A percentile compares a stretch with the other conserved stretches of the same genome.
Conservation (phyloP, 2,329 filamentous ascomycete genomes). For the Claviceps spartinae region DNA sequence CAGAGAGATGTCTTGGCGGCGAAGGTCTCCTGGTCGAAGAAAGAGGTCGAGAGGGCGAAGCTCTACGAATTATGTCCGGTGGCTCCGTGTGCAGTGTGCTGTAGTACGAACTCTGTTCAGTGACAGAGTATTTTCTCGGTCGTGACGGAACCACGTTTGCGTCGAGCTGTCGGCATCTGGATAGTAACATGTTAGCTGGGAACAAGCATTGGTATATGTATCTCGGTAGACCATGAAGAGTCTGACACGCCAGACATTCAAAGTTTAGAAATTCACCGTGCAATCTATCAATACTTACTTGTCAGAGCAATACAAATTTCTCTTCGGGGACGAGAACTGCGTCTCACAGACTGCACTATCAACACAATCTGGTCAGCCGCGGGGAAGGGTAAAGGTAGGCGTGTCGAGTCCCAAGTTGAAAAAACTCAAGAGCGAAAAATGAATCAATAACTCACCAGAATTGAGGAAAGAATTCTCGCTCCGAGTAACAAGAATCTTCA, state of each 20-base stretch:
- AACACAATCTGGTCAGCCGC: background rate
- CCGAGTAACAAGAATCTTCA: slow-evolving; percentile 37
- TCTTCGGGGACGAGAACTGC: slow-evolving; percentile 46
- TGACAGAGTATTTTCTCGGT: background rate
- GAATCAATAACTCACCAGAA: slow-evolving; percentile 37
- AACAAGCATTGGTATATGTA: background rate
- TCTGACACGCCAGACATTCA: too few species aligned
- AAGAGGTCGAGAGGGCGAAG: slow-evolving; percentile 46
- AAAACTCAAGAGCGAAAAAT: too few species aligned
- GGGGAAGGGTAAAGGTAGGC: background rate
- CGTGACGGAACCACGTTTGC: slow-evolving; percentile 23
- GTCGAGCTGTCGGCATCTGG: slow-evolving; percentile 41
- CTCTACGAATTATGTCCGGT: slow-evolving; percentile 49
- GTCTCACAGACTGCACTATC: slow-evolving; percentile 53
- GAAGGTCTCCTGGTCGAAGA: slow-evolving; percentile 18
- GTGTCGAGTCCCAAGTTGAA: background rate
- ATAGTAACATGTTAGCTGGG: background rate
- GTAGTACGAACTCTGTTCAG: slow-evolving; percentile 30
- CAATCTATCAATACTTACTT: slow-evolving; percentile 30
- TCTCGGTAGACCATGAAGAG: too few species aligned
- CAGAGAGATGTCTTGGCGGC: slow-evolving; percentile 42
- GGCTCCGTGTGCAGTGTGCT: slow-evolving; percentile 35
- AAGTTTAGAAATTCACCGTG: too few species aligned
- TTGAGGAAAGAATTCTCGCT: slow-evolving; percentile 50
- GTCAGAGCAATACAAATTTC: slow-evolving; percentile 49